These are phyloP conservation scores for Aspergillus asperescens DNA, from an alignment of 495 filamentous ascomycete species.

Conservation along the genomic window DNA sequence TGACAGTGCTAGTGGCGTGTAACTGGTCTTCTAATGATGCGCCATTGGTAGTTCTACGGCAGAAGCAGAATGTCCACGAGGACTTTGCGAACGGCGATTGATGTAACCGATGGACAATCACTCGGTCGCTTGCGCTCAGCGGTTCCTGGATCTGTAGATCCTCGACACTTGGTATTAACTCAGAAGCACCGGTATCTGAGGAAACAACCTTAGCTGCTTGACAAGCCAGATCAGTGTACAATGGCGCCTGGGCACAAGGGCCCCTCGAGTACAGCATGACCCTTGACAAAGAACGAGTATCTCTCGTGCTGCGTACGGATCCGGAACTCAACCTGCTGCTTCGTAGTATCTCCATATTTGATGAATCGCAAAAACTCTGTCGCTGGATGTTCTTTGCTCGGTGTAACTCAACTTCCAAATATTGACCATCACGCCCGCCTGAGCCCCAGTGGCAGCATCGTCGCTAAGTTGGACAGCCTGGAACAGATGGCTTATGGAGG, in stretches of 20 bases:
- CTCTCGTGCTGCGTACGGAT: neutral
- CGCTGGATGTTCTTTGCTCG: neutral
- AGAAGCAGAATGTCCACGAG: neutral
- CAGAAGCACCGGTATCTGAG: neutral
- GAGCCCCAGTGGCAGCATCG: constrained; percentile 17
- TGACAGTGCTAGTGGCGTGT: neutral
- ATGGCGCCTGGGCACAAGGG: constrained; percentile 1
- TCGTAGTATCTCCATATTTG: neutral
- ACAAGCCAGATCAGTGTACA: neutral
- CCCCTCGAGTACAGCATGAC: neutral
- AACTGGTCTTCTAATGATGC: neutral
- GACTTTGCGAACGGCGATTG: neutral
- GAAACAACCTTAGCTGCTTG: neutral
- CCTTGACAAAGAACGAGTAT: neutral
- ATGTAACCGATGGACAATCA: neutral
- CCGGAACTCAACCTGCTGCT: neutral
- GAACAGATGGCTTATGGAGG: constrained; percentile 21
- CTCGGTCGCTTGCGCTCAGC: neutral
- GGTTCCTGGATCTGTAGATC: constrained; percentile 5
- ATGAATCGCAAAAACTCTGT: neutral
- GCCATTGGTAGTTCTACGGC: neutral
- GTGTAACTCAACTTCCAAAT: constrained; percentile 44
- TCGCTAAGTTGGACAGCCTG: constrained; percentile 35
- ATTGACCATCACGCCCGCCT: constrained; percentile 34
- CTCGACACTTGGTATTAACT: neutral